phyloP scores from a whole-genome alignment of 768 basidiomycete species.

The Phylloporus rhodoxanthus region DNA sequence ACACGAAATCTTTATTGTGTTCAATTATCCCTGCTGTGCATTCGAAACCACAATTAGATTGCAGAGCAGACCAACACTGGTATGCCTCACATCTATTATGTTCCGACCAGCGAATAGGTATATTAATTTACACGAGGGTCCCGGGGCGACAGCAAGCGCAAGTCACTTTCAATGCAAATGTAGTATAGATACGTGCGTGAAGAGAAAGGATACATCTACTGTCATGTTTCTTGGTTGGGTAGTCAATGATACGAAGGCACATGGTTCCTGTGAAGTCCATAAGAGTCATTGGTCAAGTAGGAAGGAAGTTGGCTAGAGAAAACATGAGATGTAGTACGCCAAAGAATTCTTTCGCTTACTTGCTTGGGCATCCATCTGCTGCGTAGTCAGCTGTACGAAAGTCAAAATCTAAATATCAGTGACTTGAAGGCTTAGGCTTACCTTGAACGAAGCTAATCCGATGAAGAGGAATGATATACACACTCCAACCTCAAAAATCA shows the following conservation, averaged over 20 bases:
- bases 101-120: slow-evolving; percentile 12
- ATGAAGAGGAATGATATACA: slow-evolving; percentile 75
- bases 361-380: slow-evolving; percentile 55
- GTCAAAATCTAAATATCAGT: background rate
- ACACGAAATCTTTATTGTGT: slow-evolving; percentile 25
- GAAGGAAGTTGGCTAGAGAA: slow-evolving; percentile 51
- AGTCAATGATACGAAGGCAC: slow-evolving; percentile 10
- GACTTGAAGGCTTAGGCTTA: slow-evolving; percentile 22
- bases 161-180: slow-evolving; percentile 22
- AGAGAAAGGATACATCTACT: slow-evolving; percentile 23
- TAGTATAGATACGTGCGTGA: slow-evolving; percentile 29
- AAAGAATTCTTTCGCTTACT: slow-evolving; percentile 38
- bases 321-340: slow-evolving; percentile 4
- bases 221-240: slow-evolving; percentile 15
- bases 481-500: slow-evolving; percentile 68
- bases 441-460: slow-evolving; percentile 82
- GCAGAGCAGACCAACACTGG: background rate
- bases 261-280: slow-evolving; percentile 4
- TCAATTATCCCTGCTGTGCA: slow-evolving; percentile 7
- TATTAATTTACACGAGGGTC: slow-evolving; percentile 26
- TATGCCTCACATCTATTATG: background rate
- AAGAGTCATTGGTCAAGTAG: slow-evolving; percentile 38
- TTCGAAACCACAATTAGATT: slow-evolving; percentile 9
- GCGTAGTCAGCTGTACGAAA: slow-evolving; percentile 32
- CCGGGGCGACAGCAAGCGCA: slow-evolving; percentile 7